These are phyloP conservation scores for Tolypocladium amazonense DNA, from an alignment of 2,329 filamentous ascomycete species.

Conservation along the genomic window DNA sequence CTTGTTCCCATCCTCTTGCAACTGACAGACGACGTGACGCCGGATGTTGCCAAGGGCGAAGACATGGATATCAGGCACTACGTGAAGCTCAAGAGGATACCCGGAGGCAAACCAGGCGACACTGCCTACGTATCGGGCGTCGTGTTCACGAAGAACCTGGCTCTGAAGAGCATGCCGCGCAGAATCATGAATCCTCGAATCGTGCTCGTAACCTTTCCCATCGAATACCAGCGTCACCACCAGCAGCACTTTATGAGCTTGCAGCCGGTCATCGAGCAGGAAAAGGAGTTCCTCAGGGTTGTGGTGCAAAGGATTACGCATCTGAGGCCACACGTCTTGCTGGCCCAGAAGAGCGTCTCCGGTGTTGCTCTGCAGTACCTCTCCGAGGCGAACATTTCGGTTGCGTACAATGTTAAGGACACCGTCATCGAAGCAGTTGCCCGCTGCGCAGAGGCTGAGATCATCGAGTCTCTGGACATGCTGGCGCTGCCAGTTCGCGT, in stretches of 20 bases:
- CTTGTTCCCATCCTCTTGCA: conserved; percentile 81
- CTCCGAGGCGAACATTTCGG: conserved; percentile 79
- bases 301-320: conserved; percentile 86
- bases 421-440: conserved; percentile 94
- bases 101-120: conserved; percentile 79
- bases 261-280: conserved; percentile 92
- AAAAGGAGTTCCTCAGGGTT: conserved; percentile 85
- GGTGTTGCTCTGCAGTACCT: conserved; percentile 83
- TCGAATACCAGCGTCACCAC: conserved; percentile 85
- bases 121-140: conserved; percentile 95
- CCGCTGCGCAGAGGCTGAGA: conserved; percentile 79
- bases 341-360: conserved; percentile 90
- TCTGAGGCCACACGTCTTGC: conserved; percentile 70
- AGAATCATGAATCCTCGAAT: conserved; percentile 77
- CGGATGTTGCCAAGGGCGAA: conserved; percentile 80
- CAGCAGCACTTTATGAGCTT: conserved; percentile 90
- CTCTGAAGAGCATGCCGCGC: conserved; percentile 90
- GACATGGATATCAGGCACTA: conserved; percentile 97
- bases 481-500: conserved; percentile 63
- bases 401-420: conserved; percentile 92
- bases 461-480: conserved; percentile 93
- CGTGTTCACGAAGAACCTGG: conserved; percentile 94
- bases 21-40: conserved; percentile 89
- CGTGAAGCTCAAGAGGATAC: conserved; percentile 94
- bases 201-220: conserved; percentile 84